Evolutionary conservation across 2,329 filamentous ascomycete genomes (phyloP), one percentile per base, ranked within the genome.

Genomic region (Diaporthe sp.): DNA sequence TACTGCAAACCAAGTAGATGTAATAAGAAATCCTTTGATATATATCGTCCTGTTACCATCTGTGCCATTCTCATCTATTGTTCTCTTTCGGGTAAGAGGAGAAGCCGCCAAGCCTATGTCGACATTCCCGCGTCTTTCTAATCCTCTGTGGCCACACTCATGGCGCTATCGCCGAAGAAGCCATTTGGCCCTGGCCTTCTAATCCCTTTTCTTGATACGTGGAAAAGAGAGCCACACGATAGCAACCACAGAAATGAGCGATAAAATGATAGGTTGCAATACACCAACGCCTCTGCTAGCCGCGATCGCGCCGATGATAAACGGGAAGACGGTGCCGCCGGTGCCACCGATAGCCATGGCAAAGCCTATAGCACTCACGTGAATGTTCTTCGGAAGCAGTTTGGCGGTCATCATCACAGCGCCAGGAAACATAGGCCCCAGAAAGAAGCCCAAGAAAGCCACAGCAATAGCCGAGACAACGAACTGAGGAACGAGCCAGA

Each of bases 401-500:
- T 94, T 95, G 0, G 93, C 94, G 6, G 92, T 90, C 1, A 91
- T 91, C 0, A 96, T 91, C 13, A 97, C 88, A 0, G 90, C 93
- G 1, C 92, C 93, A 0, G 94, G 94, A 80, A 96, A 97, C 27
- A 97, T 82, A 0, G 94, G 94, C 0, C 94, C 94, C 0, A 96
- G 87, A 79, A 96, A 94, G 86, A 96, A 94, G 0, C 94, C 94
- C 74, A 95, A 88, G 0, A 96, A 83, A 0, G 90, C 86, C 30
- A 95, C 92, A 35, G 93, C 92, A 19, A 95, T 86, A 12, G 93
- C 91, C 0, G 93, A 94, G 37, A 93, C 92, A 75, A 93, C 88
- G 80, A 96, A 94, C 72, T 90, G 90, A 0, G 94, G 94, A 0
- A 97, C 92, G 5, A 96, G 90, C 94, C 94, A 97, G 84, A 96